These are phyloP conservation scores for Scutellaria baicalensis DNA, from an alignment of 257 asterid species.

Conservation along the genomic window DNA sequence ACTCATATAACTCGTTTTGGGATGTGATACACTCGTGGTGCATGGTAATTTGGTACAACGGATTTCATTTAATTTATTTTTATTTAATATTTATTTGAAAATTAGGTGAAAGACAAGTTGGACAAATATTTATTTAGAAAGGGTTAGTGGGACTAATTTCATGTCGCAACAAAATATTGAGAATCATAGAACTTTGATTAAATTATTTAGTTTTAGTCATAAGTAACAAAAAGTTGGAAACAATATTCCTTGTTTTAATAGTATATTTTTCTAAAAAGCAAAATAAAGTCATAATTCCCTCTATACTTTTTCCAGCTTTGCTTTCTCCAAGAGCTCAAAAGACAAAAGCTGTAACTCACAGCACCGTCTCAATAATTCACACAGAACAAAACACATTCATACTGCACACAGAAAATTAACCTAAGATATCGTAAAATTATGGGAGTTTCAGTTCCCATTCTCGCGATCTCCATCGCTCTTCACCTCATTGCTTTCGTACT, in stretches of 20 bases:
- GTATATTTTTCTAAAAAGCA: not conserved
- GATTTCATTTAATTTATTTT: too few relatives aligned
- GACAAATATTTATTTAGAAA: too few relatives aligned
- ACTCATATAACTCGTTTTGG: too few relatives aligned
- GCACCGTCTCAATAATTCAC: conserved; percentile 8
- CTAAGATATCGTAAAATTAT: conserved; percentile 25
- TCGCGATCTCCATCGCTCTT: conserved; percentile 52
- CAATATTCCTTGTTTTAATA: not conserved
- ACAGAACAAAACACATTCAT: conserved; percentile 5
- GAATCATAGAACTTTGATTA: too few relatives aligned
- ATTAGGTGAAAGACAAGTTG: too few relatives aligned
- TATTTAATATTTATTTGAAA: too few relatives aligned
- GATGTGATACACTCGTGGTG: too few relatives aligned
- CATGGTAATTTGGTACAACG: too few relatives aligned
- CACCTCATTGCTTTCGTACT: conserved; percentile 84
- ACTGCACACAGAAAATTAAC: not conserved
- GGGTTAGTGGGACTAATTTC: too few relatives aligned
- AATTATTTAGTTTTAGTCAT: not conserved
- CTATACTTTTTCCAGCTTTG: conserved; percentile 3
- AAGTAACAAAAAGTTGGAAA: not conserved
- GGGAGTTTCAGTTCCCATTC: conserved; percentile 72
- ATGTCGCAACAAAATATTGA: too few relatives aligned
- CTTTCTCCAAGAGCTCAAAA: not conserved
- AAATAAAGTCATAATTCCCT: conserved; percentile 23
- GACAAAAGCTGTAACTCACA: not conserved